These are phyloP conservation scores for Mortierella sp. DNA, from an alignment of 371 early-diverging fungal species.

Conservation along the genomic window DNA sequence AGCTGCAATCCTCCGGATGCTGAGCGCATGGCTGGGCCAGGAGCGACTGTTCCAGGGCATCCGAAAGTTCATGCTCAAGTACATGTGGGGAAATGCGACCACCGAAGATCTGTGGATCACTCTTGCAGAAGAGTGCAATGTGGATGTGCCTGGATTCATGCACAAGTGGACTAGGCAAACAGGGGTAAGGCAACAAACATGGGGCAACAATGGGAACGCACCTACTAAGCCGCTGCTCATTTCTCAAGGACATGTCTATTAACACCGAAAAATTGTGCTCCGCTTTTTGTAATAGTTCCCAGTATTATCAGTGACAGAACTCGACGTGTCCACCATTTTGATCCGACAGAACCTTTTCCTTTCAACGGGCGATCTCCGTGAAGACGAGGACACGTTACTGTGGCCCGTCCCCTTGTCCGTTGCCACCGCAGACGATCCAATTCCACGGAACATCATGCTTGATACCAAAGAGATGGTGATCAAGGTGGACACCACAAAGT, in stretches of 20 bases:
- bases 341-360: slow-evolving; percentile 82
- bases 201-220: neutral
- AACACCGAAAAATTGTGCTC: neutral
- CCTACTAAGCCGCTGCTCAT: neutral
- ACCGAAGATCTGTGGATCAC: slow-evolving; percentile 90
- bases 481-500: slow-evolving; percentile 46
- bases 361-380: slow-evolving; percentile 75
- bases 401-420: slow-evolving; percentile 82
- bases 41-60: slow-evolving; percentile 83
- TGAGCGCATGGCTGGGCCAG: slow-evolving; percentile 81
- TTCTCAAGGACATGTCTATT: neutral
- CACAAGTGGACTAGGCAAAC: slow-evolving; percentile 87
- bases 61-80: slow-evolving; percentile 80
- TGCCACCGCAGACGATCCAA: slow-evolving; percentile 31
- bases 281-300: slow-evolving; percentile 68
- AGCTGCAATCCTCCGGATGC: slow-evolving; percentile 94
- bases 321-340: slow-evolving; percentile 52
- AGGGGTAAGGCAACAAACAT: too few species aligned
- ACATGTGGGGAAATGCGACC: slow-evolving; percentile 85
- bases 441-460: slow-evolving; percentile 44
- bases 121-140: slow-evolving; percentile 73
- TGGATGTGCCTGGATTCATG: slow-evolving; percentile 85
- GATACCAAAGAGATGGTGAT: slow-evolving; percentile 48
- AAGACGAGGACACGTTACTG: slow-evolving; percentile 70
- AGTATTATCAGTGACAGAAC: slow-evolving; percentile 71